A percentile compares a stretch with the other conserved stretches of the same genome.
Evolutionary conservation across 352 stramenopile species (phyloP).

Genomic region (Phytophthora cajani): DNA sequence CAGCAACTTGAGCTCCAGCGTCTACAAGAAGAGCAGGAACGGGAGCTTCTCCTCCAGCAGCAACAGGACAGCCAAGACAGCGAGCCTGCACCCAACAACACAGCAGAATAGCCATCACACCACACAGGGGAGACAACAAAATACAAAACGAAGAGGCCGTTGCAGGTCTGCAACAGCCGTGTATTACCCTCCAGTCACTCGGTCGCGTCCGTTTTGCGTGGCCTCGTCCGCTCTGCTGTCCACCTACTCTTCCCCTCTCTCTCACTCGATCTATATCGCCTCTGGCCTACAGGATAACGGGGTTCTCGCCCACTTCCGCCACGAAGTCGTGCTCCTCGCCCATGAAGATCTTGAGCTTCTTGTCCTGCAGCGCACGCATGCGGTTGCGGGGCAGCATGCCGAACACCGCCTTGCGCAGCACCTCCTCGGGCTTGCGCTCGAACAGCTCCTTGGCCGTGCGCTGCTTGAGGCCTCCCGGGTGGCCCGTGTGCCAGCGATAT

Average conservation of each 20-base stretch:
- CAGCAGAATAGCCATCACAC: constrained; percentile 8
- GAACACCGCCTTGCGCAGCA: constrained; percentile 96
- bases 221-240: background rate
- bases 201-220: background rate
- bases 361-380: constrained; percentile 94
- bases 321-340: constrained; percentile 93
- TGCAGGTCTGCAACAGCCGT: constrained; percentile 15
- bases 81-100: background rate
- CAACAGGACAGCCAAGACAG: constrained; percentile 13
- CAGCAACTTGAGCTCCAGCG: constrained; percentile 11
- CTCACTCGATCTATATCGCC: constrained; percentile 33
- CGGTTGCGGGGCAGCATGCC: constrained; percentile 99
- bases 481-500: constrained; percentile 98
- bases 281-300: constrained; percentile 70
- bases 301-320: constrained; percentile 87
- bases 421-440: constrained; percentile 94
- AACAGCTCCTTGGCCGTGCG: constrained; percentile 95
- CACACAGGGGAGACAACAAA: background rate
- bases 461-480: constrained; percentile 97
- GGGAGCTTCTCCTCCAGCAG: constrained; percentile 1
- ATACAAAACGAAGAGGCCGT: constrained; percentile 9
- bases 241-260: background rate
- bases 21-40: constrained; percentile 10
- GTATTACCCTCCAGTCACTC: constrained; percentile 16
- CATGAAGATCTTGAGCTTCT: constrained; percentile 98